Evolutionary conservation across 2,329 filamentous ascomycete genomes (phyloP).

Genomic region (Penicillium sp.): DNA sequence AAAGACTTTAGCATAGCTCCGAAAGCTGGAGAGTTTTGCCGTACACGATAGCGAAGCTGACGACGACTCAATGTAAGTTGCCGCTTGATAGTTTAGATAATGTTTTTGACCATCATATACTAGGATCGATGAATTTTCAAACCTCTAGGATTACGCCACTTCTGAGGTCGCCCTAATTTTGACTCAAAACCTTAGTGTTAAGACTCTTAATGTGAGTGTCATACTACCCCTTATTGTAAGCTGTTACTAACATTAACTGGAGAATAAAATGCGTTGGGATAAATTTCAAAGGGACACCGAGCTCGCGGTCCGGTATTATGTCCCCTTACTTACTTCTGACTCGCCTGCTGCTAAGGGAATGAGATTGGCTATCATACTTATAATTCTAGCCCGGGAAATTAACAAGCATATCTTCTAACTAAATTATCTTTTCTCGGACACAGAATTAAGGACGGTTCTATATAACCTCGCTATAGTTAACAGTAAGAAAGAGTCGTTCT

Average conservation of each 20-base stretch:
- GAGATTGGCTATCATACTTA: constrained; percentile 39
- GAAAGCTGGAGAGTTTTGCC: constrained; percentile 17
- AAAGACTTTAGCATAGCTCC: constrained; percentile 5
- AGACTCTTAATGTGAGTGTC: constrained; percentile 17
- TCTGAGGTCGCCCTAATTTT: constrained; percentile 13
- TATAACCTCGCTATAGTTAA: constrained; percentile 25
- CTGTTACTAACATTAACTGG: constrained; percentile 10
- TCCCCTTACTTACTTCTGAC: constrained; percentile 43
- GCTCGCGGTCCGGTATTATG: constrained; percentile 5
- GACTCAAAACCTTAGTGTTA: constrained; percentile 16
- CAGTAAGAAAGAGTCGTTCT: constrained; percentile 32
- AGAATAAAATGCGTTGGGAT: constrained; percentile 20
- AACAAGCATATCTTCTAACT: constrained; percentile 42
- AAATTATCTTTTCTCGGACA: constrained; percentile 34
- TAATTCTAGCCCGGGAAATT: constrained; percentile 37
- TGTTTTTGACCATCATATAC: constrained; percentile 1
- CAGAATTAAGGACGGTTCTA: constrained; percentile 18
- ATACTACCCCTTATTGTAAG: not conserved
- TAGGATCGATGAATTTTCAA: constrained; percentile 12
- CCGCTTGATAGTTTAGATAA: not conserved
- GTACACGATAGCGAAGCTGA: constrained; percentile 13
- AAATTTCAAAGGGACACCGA: constrained; percentile 17
- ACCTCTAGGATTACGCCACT: constrained; percentile 17
- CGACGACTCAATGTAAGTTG: constrained; percentile 17
- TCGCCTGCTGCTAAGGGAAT: constrained; percentile 41